Base-by-base conservation (phyloP, 225 moss, liverwort and hornwort genomes). In the Neckera pumila region DNA sequence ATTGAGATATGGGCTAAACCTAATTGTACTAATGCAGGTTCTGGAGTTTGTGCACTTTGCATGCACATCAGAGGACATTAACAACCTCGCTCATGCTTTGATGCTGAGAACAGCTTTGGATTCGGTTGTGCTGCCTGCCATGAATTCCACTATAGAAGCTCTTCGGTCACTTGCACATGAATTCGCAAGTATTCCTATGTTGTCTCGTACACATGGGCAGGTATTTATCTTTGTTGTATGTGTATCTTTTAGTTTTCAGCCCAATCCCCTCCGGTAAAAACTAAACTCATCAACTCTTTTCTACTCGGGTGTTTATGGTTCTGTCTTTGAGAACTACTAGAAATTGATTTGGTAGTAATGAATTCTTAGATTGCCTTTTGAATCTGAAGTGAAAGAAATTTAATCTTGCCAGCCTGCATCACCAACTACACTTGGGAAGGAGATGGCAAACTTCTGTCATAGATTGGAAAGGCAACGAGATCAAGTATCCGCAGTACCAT, bases 31-130 rank as follows among this genome's bases (percentile, higher is more conserved):
- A 60, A 51, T 43, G 83, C 69, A 96, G 96, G 94, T 95, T 89
- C 72, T 95, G 86, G 96, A 96, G 92, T 98, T 98, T 87, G 93
- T 98, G 87, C 95, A 98, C 87, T 98, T 98, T 87, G 96, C 93
- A 73, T 98, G 96, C 91, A 94, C 96, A 38, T 95, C 94, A 47
- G 96, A 98, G 90, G 96, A 98, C 78, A 94, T 96, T 88, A 96
- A 98, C 92, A 98, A 94, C 89, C 90, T 98, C 74, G 95, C 97
- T 76, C 95, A 96, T 94, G 96, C 95, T 61, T 94, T 98, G 80
- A 98, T 96, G 93, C 92, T 96, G 76, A 92, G 87, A 80, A 94
- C 93, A 83, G 94, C 94, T 81, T 38, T 95, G 78, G 88, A 92
- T 71, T 93, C 92, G n/a, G 89, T 96, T 74, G 75, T 98, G 67